Evolutionary conservation across 176 grass and related monocot genomes (phyloP), one percentile per base, ranked within the genome.

Genomic region (Hsuehochloa calcarea): DNA sequence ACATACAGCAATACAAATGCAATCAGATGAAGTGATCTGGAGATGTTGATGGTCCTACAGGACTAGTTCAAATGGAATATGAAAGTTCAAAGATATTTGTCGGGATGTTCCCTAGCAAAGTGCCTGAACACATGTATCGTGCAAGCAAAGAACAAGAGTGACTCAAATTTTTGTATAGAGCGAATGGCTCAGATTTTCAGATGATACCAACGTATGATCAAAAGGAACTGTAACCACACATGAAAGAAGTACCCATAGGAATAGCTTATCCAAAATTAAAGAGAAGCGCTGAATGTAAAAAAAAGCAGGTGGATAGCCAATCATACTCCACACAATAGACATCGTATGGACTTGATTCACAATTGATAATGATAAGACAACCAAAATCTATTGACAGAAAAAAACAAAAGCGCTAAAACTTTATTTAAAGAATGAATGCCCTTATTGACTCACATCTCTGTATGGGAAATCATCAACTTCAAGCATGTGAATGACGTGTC

Each of bases 401-500:
- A 35, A 34, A 49, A 69, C 31, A 66, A 55, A 26, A 39, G 41
- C 31, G 40, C 29, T 71, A 20, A 75, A 66, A 47, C 70, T 63
- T 70, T 17, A 65, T 40, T 6, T 80, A 54, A 79, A 41, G 15
- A 52, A 64, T 77, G 70, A 59, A 16, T 39, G 63, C 0, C 61
- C 37, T 47, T 43, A 9, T 38, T 15, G 39, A 75, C 75, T 74
- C 81, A 99, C 96, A 44, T 99, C 93, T 92, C 84, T 92, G 66
- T 96, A 96, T 23, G 88, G 93, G 66, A 99, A 99, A 91, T 99
- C 93, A 8, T 99, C 93, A 15, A 92, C 96, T 87, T 99, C 93
- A 86, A 99, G 93, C 96, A 99, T 99, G 81, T 99, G 96, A 74
- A 99, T 95, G 16, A 94, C 76, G 68, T 94, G 93, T 1, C 96